phyloP scores from a whole-genome alignment of 352 stramenopile genomes.

The Discostella stelligera region DNA sequence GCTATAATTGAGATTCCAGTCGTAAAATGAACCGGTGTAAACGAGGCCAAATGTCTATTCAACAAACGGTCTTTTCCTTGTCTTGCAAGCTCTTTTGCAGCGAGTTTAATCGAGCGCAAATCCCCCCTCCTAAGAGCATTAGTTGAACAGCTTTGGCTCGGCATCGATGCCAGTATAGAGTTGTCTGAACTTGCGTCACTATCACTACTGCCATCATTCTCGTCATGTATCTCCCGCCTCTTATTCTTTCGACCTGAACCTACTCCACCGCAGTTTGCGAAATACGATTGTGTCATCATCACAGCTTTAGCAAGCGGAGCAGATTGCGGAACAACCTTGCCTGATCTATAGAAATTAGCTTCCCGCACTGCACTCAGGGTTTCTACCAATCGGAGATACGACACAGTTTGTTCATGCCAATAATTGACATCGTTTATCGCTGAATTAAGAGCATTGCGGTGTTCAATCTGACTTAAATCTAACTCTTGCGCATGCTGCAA shows the following conservation, averaged over 20 bases:
- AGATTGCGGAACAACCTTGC: slow-evolving; percentile 8
- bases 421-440: slow-evolving; percentile 11
- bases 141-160: not conserved
- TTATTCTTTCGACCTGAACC: slow-evolving; percentile 7
- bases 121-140: slow-evolving; percentile 11
- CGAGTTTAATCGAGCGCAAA: slow-evolving; percentile 24
- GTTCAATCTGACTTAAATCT: not conserved
- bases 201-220: slow-evolving; percentile 26
- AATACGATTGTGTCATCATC: slow-evolving; percentile 34
- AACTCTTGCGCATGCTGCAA: slow-evolving; percentile 16
- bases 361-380: slow-evolving; percentile 5
- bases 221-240: slow-evolving; percentile 16
- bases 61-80: slow-evolving; percentile 31
- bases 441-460: slow-evolving; percentile 2
- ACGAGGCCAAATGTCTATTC: slow-evolving; percentile 25
- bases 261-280: slow-evolving; percentile 35
- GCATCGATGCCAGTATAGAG: not conserved
- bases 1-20: slow-evolving; percentile 55
- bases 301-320: slow-evolving; percentile 29
- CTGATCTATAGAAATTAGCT: slow-evolving; percentile 20
- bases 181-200: slow-evolving; percentile 13
- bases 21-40: slow-evolving; percentile 46
- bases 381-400: slow-evolving; percentile 31
- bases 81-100: slow-evolving; percentile 27
- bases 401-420: slow-evolving; percentile 31